These are phyloP conservation scores for Chrysopogon serrulatus DNA, from an alignment of 176 grass and related monocot genomes.

Conservation along the genomic window DNA sequence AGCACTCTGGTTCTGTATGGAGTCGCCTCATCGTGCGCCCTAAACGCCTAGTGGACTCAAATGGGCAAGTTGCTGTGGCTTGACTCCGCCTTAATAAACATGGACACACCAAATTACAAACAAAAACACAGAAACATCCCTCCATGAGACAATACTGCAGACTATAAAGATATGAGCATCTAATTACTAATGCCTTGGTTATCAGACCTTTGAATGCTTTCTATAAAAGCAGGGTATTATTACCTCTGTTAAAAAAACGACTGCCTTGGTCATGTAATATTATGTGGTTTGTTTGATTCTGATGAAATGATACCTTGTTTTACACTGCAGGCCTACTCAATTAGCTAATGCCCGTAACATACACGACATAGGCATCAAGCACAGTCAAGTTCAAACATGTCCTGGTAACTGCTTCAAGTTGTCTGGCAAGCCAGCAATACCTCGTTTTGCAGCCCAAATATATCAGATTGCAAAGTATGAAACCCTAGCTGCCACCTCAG, in stretches of 20 bases:
- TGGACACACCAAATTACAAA: neutral
- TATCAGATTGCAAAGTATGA: neutral
- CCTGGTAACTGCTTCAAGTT: neutral
- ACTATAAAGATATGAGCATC: neutral
- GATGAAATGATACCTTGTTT: neutral
- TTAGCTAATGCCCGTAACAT: neutral
- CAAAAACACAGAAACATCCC: neutral
- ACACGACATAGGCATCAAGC: neutral
- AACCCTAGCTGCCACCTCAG: slow-evolving; percentile 27
- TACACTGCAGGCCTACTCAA: neutral
- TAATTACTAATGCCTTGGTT: neutral
- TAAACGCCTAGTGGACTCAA: neutral
- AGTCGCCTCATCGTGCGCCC: neutral
- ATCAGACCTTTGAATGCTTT: neutral
- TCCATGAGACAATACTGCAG: neutral
- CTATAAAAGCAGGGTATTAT: neutral
- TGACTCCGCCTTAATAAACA: neutral
- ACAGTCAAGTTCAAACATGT: neutral
- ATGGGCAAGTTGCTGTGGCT: neutral
- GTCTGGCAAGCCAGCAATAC: neutral
- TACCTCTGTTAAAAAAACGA: neutral
- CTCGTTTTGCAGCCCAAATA: neutral
- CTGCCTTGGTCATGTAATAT: neutral
- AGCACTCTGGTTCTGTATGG: neutral
- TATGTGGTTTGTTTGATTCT: neutral